These are phyloP conservation scores for Myxozyma geophila DNA, from an alignment of 805 yeast genomes.

Conservation along the genomic window DNA sequence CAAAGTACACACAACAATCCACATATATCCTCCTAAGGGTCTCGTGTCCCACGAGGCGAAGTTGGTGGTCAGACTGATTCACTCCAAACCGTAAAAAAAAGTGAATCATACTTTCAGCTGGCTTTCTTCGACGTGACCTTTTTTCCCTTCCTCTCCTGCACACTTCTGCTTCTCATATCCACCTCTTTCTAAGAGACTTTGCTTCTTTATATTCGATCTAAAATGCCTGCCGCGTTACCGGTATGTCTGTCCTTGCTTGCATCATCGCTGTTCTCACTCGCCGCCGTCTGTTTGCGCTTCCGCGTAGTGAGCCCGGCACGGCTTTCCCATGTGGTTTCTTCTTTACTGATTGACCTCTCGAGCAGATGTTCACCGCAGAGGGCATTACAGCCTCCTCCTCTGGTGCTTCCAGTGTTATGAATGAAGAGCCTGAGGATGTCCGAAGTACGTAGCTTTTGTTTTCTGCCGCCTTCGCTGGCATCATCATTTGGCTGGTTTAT, in stretches of 20 bases:
- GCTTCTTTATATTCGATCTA: not conserved
- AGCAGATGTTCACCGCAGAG: slow-evolving; percentile 33
- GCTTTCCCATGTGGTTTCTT: not conserved
- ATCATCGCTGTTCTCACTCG: not conserved
- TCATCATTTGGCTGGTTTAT: not conserved
- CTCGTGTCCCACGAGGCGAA: no score
- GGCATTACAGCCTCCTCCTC: slow-evolving; percentile 20
- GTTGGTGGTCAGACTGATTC: no score
- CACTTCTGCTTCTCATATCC: not conserved
- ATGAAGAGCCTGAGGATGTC: slow-evolving; percentile 40
- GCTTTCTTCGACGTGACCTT: no score
- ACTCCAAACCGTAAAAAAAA: no score
- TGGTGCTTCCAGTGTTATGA: slow-evolving; percentile 30
- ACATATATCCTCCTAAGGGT: no score
- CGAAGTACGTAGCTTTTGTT: slow-evolving; percentile 31
- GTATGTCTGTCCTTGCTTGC: not conserved
- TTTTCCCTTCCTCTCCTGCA: not conserved
- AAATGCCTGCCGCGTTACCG: slow-evolving; percentile 17
- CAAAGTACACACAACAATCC: no score
- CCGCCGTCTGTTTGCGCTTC: not conserved
- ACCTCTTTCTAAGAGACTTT: not conserved
- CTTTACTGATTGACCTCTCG: not conserved
- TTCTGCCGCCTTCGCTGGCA: not conserved
- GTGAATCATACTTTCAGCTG: no score
- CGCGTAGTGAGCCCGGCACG: not conserved